Evolutionary conservation across 768 basidiomycete species (phyloP), one percentile per base, ranked within the genome.

Genomic region (Daedalea quercina): DNA sequence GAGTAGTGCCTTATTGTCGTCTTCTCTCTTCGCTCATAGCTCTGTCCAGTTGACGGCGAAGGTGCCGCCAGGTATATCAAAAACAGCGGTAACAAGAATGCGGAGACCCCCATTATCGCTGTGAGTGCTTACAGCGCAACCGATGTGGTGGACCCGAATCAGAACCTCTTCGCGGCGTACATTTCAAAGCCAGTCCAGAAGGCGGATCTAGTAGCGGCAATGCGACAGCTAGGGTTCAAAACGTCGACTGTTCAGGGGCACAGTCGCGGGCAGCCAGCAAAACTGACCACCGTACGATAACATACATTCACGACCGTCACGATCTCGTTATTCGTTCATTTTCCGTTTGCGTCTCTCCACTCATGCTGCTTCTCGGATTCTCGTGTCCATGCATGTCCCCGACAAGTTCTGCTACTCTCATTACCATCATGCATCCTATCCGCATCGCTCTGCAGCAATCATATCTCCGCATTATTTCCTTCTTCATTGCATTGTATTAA

Each of bases 11-110:
- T 37, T 49, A 23, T 9, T 53, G 25, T 44, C 2, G 13, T 8
- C 11, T 20, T 24, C n/a, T 22, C 9, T 25, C 25, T 3, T 34
- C 50, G 41, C 34, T 44, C 20, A 46, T 51, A 13, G 26, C 41
- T 15, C 19, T 53, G 45, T 35, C 19, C 67, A 83, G 92, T 98
- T 60, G 94, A 94, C 65, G 96, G 95, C 34, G 95, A 98, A 70
- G 87, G 90, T 59, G 96, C 96, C 31, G 94, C 96, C 11, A 80
- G 93, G 51, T 97, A 96, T 71, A 95, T 99, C 75, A 93, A 93
- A 74, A 93, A 86, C 60, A 97, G 94, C 17, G 92, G 90, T 67
- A 93, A 91, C 75, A 94, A 87, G 73, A 98, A 98, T 63, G 84
- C 87, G 47, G 85, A 80, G 60, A 94, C 93, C 11, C 95, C 95